Conservation (phyloP, 495 filamentous ascomycete genomes). For the Wilcoxina mikolae region DNA sequence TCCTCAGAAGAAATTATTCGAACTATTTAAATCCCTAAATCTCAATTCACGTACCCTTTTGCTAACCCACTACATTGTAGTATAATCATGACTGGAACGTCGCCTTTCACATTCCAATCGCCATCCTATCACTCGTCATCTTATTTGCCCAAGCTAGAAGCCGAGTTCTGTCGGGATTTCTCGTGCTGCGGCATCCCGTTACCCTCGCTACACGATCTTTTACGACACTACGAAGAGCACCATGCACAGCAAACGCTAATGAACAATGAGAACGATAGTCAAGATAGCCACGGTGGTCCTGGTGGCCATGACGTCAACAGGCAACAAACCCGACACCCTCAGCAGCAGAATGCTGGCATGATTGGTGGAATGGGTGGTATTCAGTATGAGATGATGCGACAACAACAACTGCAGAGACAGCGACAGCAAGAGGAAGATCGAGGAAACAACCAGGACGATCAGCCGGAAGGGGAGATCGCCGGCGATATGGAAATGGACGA, state of each 20-base stretch:
- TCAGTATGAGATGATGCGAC: constrained; percentile 33
- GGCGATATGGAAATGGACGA: constrained; percentile 95
- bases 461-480: constrained; percentile 30
- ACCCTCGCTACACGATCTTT: constrained; percentile 79
- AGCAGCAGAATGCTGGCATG: constrained; percentile 36
- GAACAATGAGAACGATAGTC: constrained; percentile 5
- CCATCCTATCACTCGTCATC: constrained; percentile 95
- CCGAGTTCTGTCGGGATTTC: constrained; percentile 92
- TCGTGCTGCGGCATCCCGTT: constrained; percentile 78
- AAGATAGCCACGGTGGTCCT: constrained; percentile 39
- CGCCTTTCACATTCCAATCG: constrained; percentile 77
- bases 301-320: constrained; percentile 31
- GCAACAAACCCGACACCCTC: constrained; percentile 17
- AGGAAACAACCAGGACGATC: constrained; percentile 23
- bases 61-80: constrained; percentile 36
- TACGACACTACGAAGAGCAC: constrained; percentile 91
- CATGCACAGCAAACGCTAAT: constrained; percentile 44
- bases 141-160: constrained; percentile 93
- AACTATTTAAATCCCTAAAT: too few species aligned
- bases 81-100: constrained; percentile 92
- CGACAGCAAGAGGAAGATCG: constrained; percentile 26
- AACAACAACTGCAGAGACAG: constrained; percentile 33
- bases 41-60: neutral
- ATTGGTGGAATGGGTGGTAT: constrained; percentile 34
- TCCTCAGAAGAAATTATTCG: too few species aligned